phyloP scores from a whole-genome alignment of 1,139 yeast species.

The Geotrichum citri-aurantii region DNA sequence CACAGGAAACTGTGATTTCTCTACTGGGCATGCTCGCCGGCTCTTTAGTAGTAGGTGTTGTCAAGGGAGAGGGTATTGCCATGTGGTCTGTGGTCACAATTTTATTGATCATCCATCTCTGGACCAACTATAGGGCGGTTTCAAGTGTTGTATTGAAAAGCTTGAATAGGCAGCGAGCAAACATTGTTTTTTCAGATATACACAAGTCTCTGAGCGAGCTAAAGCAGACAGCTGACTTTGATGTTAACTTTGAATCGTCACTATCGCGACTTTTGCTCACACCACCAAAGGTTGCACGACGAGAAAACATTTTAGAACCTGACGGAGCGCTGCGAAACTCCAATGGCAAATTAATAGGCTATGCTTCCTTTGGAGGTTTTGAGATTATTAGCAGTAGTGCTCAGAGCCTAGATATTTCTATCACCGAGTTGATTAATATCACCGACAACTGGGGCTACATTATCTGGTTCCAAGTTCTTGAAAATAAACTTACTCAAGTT shows the following conservation, averaged over 20 bases:
- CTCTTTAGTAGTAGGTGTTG: conserved; percentile 33
- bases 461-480: conserved; percentile 20
- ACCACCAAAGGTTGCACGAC: conserved; percentile 27
- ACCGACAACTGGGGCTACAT: conserved; percentile 22
- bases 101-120: conserved; percentile 32
- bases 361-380: conserved; percentile 25
- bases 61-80: conserved; percentile 30
- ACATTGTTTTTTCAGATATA: conserved; percentile 33
- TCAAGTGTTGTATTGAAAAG: conserved; percentile 32
- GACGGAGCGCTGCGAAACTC: conserved; percentile 33
- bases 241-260: conserved; percentile 21
- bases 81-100: conserved; percentile 32
- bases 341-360: conserved; percentile 22
- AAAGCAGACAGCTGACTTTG: conserved; percentile 22
- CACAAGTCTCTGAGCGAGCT: conserved; percentile 27
- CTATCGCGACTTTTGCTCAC: conserved; percentile 28
- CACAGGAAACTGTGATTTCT: conserved; percentile 39
- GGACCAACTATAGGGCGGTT: conserved; percentile 38
- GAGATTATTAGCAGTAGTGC: conserved; percentile 11
- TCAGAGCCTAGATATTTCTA: conserved; percentile 2
- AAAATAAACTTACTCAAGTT: conserved; percentile 18
- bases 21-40: conserved; percentile 38
- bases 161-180: conserved; percentile 36
- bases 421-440: conserved; percentile 17
- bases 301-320: conserved; percentile 33